Percentiles rank a stretch among this genome's conserved stretches.
Conservation (phyloP, 345 rosid genomes). For the Ceriops tagal region DNA sequence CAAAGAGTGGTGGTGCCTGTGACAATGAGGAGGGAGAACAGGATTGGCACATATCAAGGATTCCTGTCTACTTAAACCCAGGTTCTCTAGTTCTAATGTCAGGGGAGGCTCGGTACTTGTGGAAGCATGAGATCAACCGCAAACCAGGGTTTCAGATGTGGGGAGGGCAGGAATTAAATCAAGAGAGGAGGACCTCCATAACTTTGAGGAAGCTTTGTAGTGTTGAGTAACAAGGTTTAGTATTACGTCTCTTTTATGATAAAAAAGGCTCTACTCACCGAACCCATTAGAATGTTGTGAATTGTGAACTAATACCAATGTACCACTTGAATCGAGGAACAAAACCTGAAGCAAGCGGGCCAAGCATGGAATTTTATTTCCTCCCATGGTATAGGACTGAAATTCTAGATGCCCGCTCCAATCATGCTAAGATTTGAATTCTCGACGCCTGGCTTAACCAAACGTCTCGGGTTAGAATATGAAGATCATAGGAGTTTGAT, state of each 20-base stretch:
- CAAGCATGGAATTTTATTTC: too few relatives aligned
- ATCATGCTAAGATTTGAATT: too few relatives aligned
- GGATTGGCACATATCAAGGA: conserved; percentile 10
- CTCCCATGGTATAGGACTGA: too few relatives aligned
- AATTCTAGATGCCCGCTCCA: too few relatives aligned
- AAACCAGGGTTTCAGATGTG: conserved; percentile 79
- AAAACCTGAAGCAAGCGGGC: too few relatives aligned
- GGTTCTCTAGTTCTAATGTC: conserved; percentile 85
- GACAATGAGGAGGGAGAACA: conserved; percentile 15
- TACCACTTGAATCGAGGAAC: too few relatives aligned
- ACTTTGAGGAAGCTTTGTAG: conserved; percentile 67
- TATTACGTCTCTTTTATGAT: neutral
- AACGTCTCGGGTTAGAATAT: too few relatives aligned
- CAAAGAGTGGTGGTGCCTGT: conserved; percentile 23
- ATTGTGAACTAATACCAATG: too few relatives aligned
- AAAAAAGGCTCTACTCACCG: neutral
- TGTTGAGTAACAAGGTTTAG: conserved; percentile 24
- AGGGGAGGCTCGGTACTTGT: conserved; percentile 71
- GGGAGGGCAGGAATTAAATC: conserved; percentile 62
- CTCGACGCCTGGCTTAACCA: too few relatives aligned
- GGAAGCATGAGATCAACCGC: conserved; percentile 94
- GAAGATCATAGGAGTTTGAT: too few relatives aligned
- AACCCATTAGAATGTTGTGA: too few relatives aligned
- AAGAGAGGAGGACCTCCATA: conserved; percentile 65
- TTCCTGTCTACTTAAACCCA: conserved; percentile 58